Evolutionary conservation across 257 asterid species (phyloP).

Genomic region (Plectranthus barbatus): DNA sequence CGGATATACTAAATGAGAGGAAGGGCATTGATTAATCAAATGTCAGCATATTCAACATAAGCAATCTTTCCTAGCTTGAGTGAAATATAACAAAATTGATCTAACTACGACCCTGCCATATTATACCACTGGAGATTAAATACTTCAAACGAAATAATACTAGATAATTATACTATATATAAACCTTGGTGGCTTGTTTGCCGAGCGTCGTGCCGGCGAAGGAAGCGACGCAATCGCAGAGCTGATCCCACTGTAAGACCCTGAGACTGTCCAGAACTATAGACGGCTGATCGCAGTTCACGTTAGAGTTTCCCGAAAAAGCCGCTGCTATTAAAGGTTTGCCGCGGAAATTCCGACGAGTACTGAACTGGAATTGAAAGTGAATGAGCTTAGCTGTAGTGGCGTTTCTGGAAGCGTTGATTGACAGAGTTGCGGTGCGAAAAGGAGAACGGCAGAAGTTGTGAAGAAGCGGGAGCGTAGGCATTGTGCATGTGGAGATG

Average conservation of each 20-base stretch:
- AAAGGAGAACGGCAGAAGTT: conserved; percentile 7
- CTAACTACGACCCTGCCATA: background rate
- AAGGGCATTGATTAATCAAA: background rate
- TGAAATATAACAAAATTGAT: background rate
- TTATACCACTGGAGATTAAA: background rate
- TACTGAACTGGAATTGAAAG: conserved; percentile 19
- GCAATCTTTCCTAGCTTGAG: background rate
- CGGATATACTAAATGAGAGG: background rate
- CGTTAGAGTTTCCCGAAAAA: conserved; percentile 8
- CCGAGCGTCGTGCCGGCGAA: conserved; percentile 82
- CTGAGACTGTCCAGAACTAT: conserved; percentile 72
- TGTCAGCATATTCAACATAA: background rate
- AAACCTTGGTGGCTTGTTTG: conserved; percentile 55
- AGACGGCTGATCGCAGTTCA: conserved; percentile 24
- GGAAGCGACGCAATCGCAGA: conserved; percentile 78
- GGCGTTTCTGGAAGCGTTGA: background rate
- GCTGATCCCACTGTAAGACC: conserved; percentile 79
- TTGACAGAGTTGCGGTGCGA: conserved; percentile 5
- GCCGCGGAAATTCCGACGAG: conserved; percentile 10
- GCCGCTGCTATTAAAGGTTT: conserved; percentile 13
- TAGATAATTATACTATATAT: background rate
- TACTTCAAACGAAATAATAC: background rate
- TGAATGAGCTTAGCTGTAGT: background rate
- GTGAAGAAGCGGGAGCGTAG: conserved; percentile 10
- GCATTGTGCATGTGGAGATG: conserved; percentile 23